Evolutionary conservation across 345 rosid species (phyloP).

Genomic region (Rhodamnia rubescens): DNA sequence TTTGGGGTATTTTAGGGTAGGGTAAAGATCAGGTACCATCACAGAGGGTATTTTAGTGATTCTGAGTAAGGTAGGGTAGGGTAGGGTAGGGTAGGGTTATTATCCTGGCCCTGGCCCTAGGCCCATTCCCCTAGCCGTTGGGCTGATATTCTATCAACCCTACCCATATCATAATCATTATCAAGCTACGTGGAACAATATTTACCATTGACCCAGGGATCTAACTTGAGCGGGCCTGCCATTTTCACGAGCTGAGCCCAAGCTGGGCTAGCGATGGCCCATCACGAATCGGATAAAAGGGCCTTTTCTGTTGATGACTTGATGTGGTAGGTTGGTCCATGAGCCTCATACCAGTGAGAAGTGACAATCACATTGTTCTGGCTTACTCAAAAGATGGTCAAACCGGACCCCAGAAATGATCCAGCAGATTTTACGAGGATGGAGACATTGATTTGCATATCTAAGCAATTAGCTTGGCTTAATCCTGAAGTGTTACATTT

Average conservation of each 20-base stretch:
- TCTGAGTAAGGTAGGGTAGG: too few species aligned
- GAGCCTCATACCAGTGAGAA: neutral
- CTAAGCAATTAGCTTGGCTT: neutral
- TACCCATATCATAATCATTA: too few species aligned
- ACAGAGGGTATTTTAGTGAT: too few species aligned
- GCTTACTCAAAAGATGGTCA: neutral
- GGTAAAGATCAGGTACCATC: too few species aligned
- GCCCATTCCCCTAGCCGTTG: too few species aligned
- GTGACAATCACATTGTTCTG: neutral
- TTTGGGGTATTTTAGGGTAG: too few species aligned
- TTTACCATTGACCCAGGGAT: neutral
- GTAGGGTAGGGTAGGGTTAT: too few species aligned
- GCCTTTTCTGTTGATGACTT: neutral
- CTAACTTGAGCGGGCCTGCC: neutral
- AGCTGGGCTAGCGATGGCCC: neutral
- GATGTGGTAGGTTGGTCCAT: neutral
- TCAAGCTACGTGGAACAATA: fast-evolving
- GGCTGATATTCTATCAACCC: too few species aligned
- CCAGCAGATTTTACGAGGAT: neutral
- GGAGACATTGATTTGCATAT: neutral
- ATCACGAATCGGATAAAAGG: neutral
- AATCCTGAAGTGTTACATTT: neutral
- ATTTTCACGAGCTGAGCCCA: neutral
- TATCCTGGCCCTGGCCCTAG: too few species aligned
- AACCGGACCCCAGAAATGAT: neutral